These are phyloP conservation scores for Nematodospora anomalae DNA, from an alignment of 1,139 yeast species.

Conservation along the genomic window DNA sequence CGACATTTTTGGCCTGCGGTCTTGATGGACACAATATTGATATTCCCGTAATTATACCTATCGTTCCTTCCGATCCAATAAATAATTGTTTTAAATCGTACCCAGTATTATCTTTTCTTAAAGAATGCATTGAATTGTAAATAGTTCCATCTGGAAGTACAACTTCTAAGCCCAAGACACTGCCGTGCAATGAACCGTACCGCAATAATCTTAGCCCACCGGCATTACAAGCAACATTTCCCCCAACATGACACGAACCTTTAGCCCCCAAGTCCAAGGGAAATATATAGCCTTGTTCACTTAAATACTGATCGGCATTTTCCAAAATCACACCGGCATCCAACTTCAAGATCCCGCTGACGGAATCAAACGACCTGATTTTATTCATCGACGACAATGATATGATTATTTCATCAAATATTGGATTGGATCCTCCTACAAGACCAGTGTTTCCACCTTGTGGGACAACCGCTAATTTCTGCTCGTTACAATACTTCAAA, in stretches of 20 bases:
- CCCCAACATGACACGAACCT: slow-evolving; percentile 96
- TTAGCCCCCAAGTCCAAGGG: slow-evolving; percentile 96
- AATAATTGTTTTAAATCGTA: slow-evolving; percentile 88
- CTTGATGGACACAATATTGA: slow-evolving; percentile 91
- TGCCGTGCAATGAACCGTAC: slow-evolving; percentile 91
- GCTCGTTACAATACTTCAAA: slow-evolving; percentile 77
- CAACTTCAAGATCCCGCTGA: slow-evolving; percentile 81
- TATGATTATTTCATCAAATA: slow-evolving; percentile 84
- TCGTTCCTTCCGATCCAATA: slow-evolving; percentile 91
- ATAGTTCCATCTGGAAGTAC: slow-evolving; percentile 89
- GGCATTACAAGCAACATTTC: slow-evolving; percentile 93
- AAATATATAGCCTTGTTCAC: slow-evolving; percentile 83
- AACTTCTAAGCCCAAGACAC: slow-evolving; percentile 87
- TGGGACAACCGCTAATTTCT: slow-evolving; percentile 83
- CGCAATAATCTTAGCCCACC: slow-evolving; percentile 89
- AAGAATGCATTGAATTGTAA: slow-evolving; percentile 73
- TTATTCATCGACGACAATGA: slow-evolving; percentile 72
- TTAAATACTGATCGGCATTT: slow-evolving; percentile 75
- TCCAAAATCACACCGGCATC: slow-evolving; percentile 93
- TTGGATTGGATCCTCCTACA: slow-evolving; percentile 93
- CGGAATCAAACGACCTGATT: slow-evolving; percentile 76
- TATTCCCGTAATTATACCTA: slow-evolving; percentile 88
- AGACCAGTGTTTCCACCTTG: slow-evolving; percentile 98
- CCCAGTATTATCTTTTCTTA: slow-evolving; percentile 93
- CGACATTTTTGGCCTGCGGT: slow-evolving; percentile 84